phyloP scores from a whole-genome alignment of 345 rosid species.

The Theobroma cacao region DNA sequence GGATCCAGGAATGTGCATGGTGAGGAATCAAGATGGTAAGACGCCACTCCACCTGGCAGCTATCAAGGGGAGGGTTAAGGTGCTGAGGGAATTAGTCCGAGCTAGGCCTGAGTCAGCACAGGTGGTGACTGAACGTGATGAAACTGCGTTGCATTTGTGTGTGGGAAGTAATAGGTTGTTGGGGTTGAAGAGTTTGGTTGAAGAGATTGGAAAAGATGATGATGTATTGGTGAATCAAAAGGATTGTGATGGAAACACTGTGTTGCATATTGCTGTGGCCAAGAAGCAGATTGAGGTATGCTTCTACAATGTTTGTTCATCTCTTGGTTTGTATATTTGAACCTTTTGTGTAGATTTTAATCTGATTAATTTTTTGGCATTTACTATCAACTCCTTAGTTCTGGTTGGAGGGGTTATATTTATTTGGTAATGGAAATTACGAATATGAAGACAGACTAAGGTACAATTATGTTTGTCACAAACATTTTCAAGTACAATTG shows the following conservation, averaged over 20 bases:
- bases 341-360: neutral
- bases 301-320: neutral
- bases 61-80: conserved; percentile 26
- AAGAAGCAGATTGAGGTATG: conserved; percentile 28
- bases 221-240: conserved; percentile 14
- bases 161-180: neutral
- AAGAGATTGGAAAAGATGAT: neutral
- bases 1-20: conserved; percentile 12
- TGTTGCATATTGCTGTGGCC: conserved; percentile 22
- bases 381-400: neutral
- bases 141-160: conserved; percentile 27
- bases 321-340: neutral
- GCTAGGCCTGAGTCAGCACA: conserved; percentile 4
- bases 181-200: conserved; percentile 3
- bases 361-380: neutral
- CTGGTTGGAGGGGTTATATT: neutral
- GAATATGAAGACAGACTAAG: neutral
- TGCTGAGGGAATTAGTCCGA: conserved; percentile 14
- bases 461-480: neutral
- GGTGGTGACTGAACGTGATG: conserved; percentile 17
- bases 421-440: neutral
- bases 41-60: conserved; percentile 30
- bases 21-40: conserved; percentile 23
- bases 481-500: neutral
- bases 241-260: conserved; percentile 26